Base-by-base conservation (phyloP, 441 rosid genomes). In the Aquilaria agallochum region DNA sequence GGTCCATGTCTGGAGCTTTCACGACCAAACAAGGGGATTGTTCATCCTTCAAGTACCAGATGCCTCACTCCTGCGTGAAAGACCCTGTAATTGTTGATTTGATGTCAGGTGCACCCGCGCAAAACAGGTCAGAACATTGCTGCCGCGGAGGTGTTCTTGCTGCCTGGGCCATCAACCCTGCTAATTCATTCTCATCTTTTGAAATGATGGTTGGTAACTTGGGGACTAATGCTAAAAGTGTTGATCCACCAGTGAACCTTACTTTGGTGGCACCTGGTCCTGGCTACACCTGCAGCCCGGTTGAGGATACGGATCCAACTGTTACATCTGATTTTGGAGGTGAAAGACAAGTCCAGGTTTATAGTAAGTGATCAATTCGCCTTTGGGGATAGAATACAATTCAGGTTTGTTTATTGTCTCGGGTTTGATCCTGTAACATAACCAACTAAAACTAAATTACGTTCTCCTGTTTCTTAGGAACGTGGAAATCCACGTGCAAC, bases 401-500 rank as follows among this genome's bases (percentile, higher is more conserved):
- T 20, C 9, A 11, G 10, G 9, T 49, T 27, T 20, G 31, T 65
- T 46, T 6, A 31, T 15, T n/a, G 30, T 31, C 12, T 2, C n/a
- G 11, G 20, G 7, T 8, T 11, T 15, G 32, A 42, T 15, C 60
- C 32, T 14, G 13, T 36, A 36, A 36, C 7, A 2, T 0, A 36
- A 51, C 10, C 9, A 6, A 30, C 31, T 53, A 8, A 20, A 20
- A 31, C 9, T 30, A 3, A 10, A 5, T 4, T 5, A 15, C 47
- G 27, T 9, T 36, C 49, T 63, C 64, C 27, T 57, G 56, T 14
- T 55, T 59, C 59, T 36, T 73, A 86, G 93, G 70, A 76, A 82
- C 94, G 52, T 84, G 85, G 90, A 84, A 87, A 76, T 82, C 90
- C 60, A 64, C 76, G 32, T 84, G 94, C 75, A 79, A 81, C 11